Conservation (phyloP, 2,329 filamentous ascomycete genomes). For the Nannizziopsis arthrosporioides region DNA sequence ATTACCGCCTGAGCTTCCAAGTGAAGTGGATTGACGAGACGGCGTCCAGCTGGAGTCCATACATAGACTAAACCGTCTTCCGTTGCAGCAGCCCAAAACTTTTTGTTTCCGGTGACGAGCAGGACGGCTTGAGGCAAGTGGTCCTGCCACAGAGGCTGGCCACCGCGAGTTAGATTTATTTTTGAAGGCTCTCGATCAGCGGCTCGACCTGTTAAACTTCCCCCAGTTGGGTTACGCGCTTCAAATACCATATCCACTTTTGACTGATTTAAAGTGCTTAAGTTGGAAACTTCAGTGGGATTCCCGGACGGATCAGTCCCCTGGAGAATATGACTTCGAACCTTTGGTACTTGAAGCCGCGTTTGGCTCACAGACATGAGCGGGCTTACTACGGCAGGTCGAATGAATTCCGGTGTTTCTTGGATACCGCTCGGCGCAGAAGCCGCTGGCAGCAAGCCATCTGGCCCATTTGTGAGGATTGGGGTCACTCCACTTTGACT, state of each 20-base stretch:
- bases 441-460: constrained; percentile 67
- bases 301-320: constrained; percentile 53
- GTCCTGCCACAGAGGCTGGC: constrained; percentile 80
- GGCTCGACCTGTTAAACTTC: constrained; percentile 47
- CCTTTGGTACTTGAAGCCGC: constrained; percentile 73
- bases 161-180: constrained; percentile 69
- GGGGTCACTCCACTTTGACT: constrained; percentile 57
- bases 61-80: constrained; percentile 84
- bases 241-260: constrained; percentile 70
- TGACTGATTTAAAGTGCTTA: constrained; percentile 36
- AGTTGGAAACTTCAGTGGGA: constrained; percentile 31
- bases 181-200: constrained; percentile 69
- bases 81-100: constrained; percentile 85
- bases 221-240: constrained; percentile 64
- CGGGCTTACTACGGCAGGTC: constrained; percentile 77
- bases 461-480: constrained; percentile 62
- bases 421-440: constrained; percentile 46
- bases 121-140: constrained; percentile 77
- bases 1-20: constrained; percentile 90
- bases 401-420: constrained; percentile 68
- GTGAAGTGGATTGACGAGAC: constrained; percentile 71
- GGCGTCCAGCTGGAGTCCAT: constrained; percentile 84
- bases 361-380: constrained; percentile 70
- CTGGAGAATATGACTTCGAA: constrained; percentile 70
- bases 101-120: constrained; percentile 78